Evolutionary conservation across 306 rosid genomes (phyloP), one percentile per base, ranked within the genome.

Genomic region (Sophora flavescens): DNA sequence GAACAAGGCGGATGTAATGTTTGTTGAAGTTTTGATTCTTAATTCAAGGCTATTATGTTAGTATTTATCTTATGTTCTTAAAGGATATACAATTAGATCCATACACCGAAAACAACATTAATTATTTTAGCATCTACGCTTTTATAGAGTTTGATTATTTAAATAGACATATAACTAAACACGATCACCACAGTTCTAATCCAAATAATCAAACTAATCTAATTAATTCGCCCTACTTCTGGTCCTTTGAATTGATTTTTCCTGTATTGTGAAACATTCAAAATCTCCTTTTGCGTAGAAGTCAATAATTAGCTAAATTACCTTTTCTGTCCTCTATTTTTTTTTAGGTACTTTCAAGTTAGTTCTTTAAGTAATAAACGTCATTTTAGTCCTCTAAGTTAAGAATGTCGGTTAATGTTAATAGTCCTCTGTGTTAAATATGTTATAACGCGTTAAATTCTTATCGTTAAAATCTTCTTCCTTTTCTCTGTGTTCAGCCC

Each of bases 141-240:
- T 64, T 76, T 12, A 28, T 12, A 28, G 14, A 62, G 70, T 63
- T 62, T 75, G 63, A 51, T 50, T 62, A 12, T 74, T 35, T 48
- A 74, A 74, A 61, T 62, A 62, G 70, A 48, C 48, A 74, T 15
- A 0, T 16, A 61, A 44, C 60, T 74, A 60, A 61, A 62, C 51
- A 62, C 35, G 62, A 74, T 16, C 62, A 33, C 36, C 51, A 57
- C 39, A 33, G 28, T 75, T 16, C 50, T 48, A 3, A 33, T 63
- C 51, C 63, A 63, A 48, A 63, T 58, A n/a, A 33, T 17, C 68
- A 32, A 60, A 60, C 22, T 14, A 32, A 30, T 61, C 61, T 47
- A 33, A 10, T 26, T 52, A 60, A 64, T 75, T 64, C 38, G 26
- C 33, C 12, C 54, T 62, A 64, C 44, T 64, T 26, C 6, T 33